These are phyloP conservation scores for Epichloe hybrida DNA, from an alignment of 2,329 filamentous ascomycete genomes.

Conservation along the genomic window DNA sequence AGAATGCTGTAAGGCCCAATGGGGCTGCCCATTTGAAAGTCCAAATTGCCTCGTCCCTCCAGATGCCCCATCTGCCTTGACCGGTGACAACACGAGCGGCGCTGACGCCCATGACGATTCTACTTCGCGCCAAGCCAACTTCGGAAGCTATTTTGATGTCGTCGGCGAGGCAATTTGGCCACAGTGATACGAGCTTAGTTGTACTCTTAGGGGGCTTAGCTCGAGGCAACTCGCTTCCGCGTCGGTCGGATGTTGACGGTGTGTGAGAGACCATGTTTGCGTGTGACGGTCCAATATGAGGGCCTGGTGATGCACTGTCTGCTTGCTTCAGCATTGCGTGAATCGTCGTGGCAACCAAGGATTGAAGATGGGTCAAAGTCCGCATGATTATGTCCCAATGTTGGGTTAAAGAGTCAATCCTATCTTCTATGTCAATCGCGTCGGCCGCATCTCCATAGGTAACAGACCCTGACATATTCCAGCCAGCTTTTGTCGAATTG, in stretches of 20 bases:
- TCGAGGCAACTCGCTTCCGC: conserved; percentile 35
- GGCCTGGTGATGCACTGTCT: conserved; percentile 42
- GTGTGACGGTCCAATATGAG: conserved; percentile 26
- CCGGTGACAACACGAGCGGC: conserved; percentile 59
- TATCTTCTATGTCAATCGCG: conserved; percentile 54
- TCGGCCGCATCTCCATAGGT: conserved; percentile 46
- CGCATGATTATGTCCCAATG: conserved; percentile 75
- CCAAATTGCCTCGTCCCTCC: conserved; percentile 66
- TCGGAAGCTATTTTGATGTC: conserved; percentile 44
- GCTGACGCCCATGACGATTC: conserved; percentile 56
- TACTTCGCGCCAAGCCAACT: conserved; percentile 45
- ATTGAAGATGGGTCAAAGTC: conserved; percentile 58
- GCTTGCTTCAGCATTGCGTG: conserved; percentile 42
- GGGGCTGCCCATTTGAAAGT: conserved; percentile 54
- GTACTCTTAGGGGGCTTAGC: conserved; percentile 46
- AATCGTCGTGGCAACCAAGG: conserved; percentile 39
- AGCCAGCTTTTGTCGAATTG: conserved; percentile 51
- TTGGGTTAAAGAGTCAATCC: conserved; percentile 60
- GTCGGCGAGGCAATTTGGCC: conserved; percentile 47
- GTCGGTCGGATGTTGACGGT: conserved; percentile 33
- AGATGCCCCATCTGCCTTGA: conserved; percentile 67
- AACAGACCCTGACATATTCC: conserved; percentile 43
- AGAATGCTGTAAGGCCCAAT: conserved; percentile 55
- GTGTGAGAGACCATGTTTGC: conserved; percentile 26
- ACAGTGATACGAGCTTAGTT: conserved; percentile 46